Evolutionary conservation across 148 eudicot species (phyloP).

Genomic region (Amaranthus palmeri): DNA sequence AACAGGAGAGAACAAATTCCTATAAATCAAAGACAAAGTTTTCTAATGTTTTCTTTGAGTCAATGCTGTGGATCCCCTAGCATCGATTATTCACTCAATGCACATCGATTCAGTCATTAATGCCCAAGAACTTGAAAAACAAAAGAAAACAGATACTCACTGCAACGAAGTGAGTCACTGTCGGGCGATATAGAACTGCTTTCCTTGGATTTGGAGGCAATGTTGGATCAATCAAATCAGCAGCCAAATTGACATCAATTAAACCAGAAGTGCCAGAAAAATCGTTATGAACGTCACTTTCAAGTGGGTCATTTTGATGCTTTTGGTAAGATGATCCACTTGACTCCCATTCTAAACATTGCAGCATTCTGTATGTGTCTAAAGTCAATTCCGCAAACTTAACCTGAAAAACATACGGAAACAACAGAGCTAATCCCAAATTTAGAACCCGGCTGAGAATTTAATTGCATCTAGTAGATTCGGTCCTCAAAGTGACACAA

Average conservation of each 20-base stretch:
- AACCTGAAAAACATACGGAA: conserved; percentile 49
- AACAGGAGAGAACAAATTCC: neutral
- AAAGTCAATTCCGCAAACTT: conserved; percentile 90
- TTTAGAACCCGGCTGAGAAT: neutral
- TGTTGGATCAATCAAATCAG: conserved; percentile 81
- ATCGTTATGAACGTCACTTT: conserved; percentile 58
- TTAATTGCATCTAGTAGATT: conserved; percentile 2
- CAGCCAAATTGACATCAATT: conserved; percentile 76
- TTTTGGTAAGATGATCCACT: conserved; percentile 82
- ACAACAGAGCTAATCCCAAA: conserved; percentile 3
- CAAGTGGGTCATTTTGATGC: conserved; percentile 48
- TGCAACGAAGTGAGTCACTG: conserved; percentile 72
- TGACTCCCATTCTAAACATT: conserved; percentile 99
- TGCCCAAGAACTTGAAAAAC: neutral
- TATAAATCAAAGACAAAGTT: neutral
- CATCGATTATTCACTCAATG: neutral
- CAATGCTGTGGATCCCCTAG: neutral
- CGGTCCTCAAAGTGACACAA: conserved; percentile 4
- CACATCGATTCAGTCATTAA: neutral
- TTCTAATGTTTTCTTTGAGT: neutral
- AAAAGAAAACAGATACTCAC: conserved; percentile 46
- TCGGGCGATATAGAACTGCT: conserved; percentile 78
- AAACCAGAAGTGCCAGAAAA: conserved; percentile 81
- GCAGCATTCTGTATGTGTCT: conserved; percentile 92
- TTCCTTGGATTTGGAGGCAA: conserved; percentile 95